Base-by-base conservation (phyloP, 2,329 filamentous ascomycete species). In the Amauroascus verrucosus region DNA sequence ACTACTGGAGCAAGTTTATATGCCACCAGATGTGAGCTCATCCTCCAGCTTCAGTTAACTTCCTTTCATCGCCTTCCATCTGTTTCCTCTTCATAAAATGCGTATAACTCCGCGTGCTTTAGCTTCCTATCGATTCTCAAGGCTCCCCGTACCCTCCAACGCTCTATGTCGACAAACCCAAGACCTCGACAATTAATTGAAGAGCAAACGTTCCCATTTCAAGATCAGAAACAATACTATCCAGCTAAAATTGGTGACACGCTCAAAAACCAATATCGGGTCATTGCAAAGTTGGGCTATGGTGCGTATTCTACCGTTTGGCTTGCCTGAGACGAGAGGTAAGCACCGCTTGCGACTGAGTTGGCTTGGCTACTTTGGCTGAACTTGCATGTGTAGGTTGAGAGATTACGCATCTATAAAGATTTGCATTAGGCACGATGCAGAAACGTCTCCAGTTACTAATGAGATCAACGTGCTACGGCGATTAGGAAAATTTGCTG, bases 241-340 rank as follows among this genome's bases (percentile, higher is more conserved):
- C 60, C 58, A 6, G 57, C 60, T 26, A 56, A 48, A 33, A 62
- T 59, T 38, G 60, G 61, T 14, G 30, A 62, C 8, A n/a, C 53
- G 2, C 54, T 62, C 51, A 58, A 62, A 3, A 48, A 58, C 54
- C 52, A 49, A 20, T 63, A 62, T 44, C 51, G 55, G 11, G 47
- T 61, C 8, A 56, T 65, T 43, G 58, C 58, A 3, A 64, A 63
- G 56, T 59, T 63, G 30, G 62, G 63, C 0, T 63, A 58, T 49
- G 61, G 61, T 18, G 59, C 59, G 1, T 60, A 60, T 33, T 64
- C 61, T 1, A 62, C 63, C 5, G 59, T 62, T 33, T 65, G 61
- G 62, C 61, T 61, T 30, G 57, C 57, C 20, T 55, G 56, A 50
- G 60, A 63, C 49, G 44, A 58, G 40, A 56, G 44, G 54, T 56